Evolutionary conservation across 768 basidiomycete species (phyloP), one percentile per base, ranked within the genome.

Genomic region (Amanita phalloides): DNA sequence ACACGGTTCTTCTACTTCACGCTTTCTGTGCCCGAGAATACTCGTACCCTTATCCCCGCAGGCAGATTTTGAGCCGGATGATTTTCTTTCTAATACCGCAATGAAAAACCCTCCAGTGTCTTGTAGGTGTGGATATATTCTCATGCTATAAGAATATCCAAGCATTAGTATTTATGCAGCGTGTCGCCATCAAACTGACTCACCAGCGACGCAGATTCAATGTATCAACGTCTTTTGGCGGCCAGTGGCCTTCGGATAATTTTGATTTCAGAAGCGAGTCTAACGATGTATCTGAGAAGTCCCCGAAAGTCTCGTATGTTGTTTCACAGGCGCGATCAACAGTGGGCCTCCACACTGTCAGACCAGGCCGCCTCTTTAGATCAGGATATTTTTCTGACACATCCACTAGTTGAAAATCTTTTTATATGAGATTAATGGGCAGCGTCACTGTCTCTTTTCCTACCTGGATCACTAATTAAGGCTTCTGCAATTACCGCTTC

Each of bases 51-150:
- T 28, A 17, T 5, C 36, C 52, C 6, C 14, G 21, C 14, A 38
- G 38, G n/a, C n/a, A 20, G 32, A 32, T 43, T 43, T 13, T 32
- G 30, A 30, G 9, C 30, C 8, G 30, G 30, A 30, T 30, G 6
- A 53, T 8, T 69, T 77, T 60, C 74, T 78, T 61, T 86, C 76
- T 33, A 97, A 65, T 0, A 96, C 86, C 9, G 92, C 92, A n/a
- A 99, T 82, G 62, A 96, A 99, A 69, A 99, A 99, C 0, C 93
- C 96, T 2, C 96, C 96, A 0, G 93, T 90, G 61, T 99, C 89
- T 66, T 98, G 96, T 7, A 96, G 70, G 63, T 98, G 94, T 2
- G 96, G 94, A 62, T 95, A 89, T 56, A 98, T 80, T 36, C 96
- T 79, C 65, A 97, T 68, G 58, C 93, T 96, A 45, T 14, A 49